A percentile compares a stretch with the other conserved stretches of the same genome.
phyloP scores from a whole-genome alignment of 2,329 filamentous ascomycete genomes.

The Cordyceps javanica region DNA sequence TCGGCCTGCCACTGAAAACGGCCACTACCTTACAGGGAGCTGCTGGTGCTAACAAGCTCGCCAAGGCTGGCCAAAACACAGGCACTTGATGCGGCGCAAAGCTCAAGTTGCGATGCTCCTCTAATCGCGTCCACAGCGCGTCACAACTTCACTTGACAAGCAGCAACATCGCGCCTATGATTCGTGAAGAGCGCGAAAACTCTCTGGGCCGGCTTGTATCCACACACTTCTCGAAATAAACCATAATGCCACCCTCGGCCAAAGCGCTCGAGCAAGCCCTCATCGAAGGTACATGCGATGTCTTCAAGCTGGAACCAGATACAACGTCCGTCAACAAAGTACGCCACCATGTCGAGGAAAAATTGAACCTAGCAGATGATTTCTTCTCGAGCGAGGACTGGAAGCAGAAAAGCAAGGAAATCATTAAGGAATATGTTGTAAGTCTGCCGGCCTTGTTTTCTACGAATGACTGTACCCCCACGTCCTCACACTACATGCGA shows the following conservation, averaged over 20 bases:
- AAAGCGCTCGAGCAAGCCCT: conserved; percentile 41
- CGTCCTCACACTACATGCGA: conserved; percentile 9
- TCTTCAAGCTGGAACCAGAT: conserved; percentile 40
- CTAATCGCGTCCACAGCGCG: conserved; percentile 4
- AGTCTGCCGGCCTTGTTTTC: conserved; percentile 20
- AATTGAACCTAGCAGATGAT: conserved; percentile 41
- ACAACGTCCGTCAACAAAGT: conserved; percentile 51
- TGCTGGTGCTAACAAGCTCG: not conserved
- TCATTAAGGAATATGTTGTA: conserved; percentile 53
- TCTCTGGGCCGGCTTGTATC: not conserved
- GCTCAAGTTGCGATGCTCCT: not conserved
- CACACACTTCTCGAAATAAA: not conserved
- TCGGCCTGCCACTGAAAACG: not conserved
- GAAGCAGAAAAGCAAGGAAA: conserved; percentile 52
- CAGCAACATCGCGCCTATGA: not conserved
- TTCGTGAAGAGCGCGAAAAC: not conserved
- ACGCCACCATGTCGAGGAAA: conserved; percentile 45
- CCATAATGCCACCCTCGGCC: conserved; percentile 34
- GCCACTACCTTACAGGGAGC: not conserved
- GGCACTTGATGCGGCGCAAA: not conserved
- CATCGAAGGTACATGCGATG: conserved; percentile 37
- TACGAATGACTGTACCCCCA: not conserved
- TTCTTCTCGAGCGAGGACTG: conserved; percentile 46
- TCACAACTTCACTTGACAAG: not conserved
- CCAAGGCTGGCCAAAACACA: not conserved